phyloP scores from a whole-genome alignment of 352 stramenopile species.

The Globisporangium echinulatum region DNA sequence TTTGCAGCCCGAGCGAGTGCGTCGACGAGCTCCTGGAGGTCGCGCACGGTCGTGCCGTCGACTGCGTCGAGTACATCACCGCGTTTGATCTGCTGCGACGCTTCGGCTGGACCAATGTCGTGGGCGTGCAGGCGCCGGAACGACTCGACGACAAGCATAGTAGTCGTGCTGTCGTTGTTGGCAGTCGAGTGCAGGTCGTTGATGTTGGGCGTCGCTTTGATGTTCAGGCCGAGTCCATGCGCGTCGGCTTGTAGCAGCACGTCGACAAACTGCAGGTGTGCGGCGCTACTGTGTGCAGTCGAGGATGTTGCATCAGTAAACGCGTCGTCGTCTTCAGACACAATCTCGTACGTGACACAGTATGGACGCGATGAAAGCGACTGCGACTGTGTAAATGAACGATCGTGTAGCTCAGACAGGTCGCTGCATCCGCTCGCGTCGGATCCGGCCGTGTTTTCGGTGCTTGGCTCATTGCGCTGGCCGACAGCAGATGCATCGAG shows the following conservation, averaged over 20 bases:
- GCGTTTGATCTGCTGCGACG: slow-evolving; percentile 27
- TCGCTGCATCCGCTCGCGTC: no score
- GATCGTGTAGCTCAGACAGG: no score
- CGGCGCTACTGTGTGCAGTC: background rate
- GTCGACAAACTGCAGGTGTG: slow-evolving; percentile 21
- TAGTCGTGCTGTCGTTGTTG: background rate
- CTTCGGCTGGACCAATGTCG: slow-evolving; percentile 47
- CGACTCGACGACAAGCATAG: slow-evolving; percentile 25
- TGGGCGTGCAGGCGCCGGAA: slow-evolving; percentile 31
- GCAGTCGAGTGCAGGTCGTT: background rate
- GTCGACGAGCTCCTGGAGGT: slow-evolving; percentile 22
- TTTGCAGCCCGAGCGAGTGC: slow-evolving; percentile 8
- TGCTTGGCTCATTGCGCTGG: no score
- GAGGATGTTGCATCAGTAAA: slow-evolving; percentile 11
- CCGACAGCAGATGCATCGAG: no score
- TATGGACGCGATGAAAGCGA: background rate
- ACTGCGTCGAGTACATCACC: slow-evolving; percentile 40
- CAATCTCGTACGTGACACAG: slow-evolving; percentile 2
- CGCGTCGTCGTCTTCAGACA: slow-evolving; percentile 10
- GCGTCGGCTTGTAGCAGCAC: slow-evolving; percentile 45
- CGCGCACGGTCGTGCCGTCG: slow-evolving; percentile 28
- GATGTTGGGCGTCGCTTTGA: slow-evolving; percentile 10
- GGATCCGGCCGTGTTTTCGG: no score
- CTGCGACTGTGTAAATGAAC: no score
- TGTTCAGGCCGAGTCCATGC: slow-evolving; percentile 38